Conservation (phyloP, 2,329 filamentous ascomycete species). For the Gliomastix tumulicola region DNA sequence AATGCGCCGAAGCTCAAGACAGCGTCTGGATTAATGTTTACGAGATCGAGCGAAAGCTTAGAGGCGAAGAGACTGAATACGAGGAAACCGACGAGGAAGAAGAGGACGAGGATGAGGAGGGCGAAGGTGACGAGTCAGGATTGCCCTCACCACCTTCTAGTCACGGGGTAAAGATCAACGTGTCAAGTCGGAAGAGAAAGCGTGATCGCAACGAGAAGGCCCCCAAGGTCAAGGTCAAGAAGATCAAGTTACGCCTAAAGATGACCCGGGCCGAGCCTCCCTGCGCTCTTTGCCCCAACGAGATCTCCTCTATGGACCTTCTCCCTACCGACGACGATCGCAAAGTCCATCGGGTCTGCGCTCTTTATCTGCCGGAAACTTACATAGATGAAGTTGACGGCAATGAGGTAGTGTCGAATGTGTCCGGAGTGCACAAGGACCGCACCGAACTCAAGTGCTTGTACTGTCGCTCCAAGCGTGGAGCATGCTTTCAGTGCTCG, state of each 20-base stretch:
- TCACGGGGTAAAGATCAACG: conserved; percentile 61
- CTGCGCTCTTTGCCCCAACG: conserved; percentile 88
- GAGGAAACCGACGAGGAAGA: conserved; percentile 71
- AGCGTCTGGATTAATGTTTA: conserved; percentile 98
- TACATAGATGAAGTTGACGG: conserved; percentile 69
- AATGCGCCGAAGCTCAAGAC: conserved; percentile 90
- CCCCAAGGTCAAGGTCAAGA: conserved; percentile 58
- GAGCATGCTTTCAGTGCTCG: conserved; percentile 96
- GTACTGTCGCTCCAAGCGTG: conserved; percentile 87
- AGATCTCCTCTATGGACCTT: conserved; percentile 74
- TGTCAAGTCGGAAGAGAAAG: conserved; percentile 53
- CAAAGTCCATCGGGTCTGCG: conserved; percentile 82
- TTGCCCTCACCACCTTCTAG: conserved; percentile 74
- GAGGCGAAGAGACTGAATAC: conserved; percentile 81
- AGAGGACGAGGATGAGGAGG: conserved; percentile 59
- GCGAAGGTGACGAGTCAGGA: conserved; percentile 55
- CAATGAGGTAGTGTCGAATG: conserved; percentile 68
- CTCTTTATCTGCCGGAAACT: conserved; percentile 86
- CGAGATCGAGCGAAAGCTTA: conserved; percentile 89
- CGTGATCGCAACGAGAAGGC: conserved; percentile 24
- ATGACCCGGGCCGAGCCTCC: conserved; percentile 66
- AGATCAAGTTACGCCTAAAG: conserved; percentile 72
- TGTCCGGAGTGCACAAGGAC: conserved; percentile 76
- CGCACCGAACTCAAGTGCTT: conserved; percentile 89
- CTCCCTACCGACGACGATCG: conserved; percentile 81